Evolutionary conservation across 176 grass and related monocot species (phyloP).

Genomic region (Oryza nivara): DNA sequence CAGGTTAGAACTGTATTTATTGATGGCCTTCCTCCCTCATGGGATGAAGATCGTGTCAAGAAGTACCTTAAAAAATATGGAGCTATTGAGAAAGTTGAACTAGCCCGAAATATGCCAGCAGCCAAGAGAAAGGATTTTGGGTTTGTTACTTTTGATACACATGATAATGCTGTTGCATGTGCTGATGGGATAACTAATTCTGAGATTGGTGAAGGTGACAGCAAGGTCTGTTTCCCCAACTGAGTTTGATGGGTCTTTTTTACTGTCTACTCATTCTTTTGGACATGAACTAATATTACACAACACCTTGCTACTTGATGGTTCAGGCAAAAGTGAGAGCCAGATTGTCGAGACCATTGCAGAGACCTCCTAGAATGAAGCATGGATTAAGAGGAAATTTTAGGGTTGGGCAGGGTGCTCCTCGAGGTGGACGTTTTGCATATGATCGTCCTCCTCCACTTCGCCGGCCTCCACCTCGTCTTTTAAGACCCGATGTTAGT

Average conservation of each 20-base stretch:
- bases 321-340: conserved; percentile 84
- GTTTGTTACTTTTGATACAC: conserved; percentile 92
- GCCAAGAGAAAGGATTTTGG: conserved; percentile 98
- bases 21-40: conserved; percentile 76
- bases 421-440: conserved; percentile 54
- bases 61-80: conserved; percentile 93
- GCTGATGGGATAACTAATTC: conserved; percentile 67
- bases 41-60: conserved; percentile 89
- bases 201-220: conserved; percentile 72
- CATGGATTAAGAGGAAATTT: conserved; percentile 77
- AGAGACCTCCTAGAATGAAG: conserved; percentile 81
- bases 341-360: conserved; percentile 76
- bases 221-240: conserved; percentile 58
- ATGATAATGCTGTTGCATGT: conserved; percentile 91
- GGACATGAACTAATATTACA: not conserved
- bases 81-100: conserved; percentile 82
- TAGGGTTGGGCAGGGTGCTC: conserved; percentile 57
- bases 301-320: conserved; percentile 15
- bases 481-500: conserved; percentile 44
- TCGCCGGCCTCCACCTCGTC: conserved; percentile 47
- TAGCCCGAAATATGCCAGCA: conserved; percentile 94
- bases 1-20: conserved; percentile 98
- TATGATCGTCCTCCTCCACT: conserved; percentile 51
- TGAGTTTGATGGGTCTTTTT: conserved; percentile 13
- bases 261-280: conserved; percentile 17